These are phyloP conservation scores for Manihot esculenta DNA, from an alignment of 441 rosid genomes.

Conservation along the genomic window DNA sequence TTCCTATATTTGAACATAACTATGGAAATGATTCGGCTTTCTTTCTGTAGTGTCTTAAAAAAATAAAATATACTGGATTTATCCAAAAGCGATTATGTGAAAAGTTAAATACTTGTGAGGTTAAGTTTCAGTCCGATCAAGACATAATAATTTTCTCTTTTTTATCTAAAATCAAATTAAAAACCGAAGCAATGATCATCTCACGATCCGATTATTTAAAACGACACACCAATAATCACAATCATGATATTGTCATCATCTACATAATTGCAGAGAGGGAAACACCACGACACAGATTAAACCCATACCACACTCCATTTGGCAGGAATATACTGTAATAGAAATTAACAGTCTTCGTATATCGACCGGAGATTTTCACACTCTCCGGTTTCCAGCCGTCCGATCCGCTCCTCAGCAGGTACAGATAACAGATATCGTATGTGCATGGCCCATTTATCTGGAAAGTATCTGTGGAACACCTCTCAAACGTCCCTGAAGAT, in stretches of 20 bases:
- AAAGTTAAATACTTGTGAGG: too few species aligned
- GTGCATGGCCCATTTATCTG: slow-evolving; percentile 44
- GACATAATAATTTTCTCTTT: too few species aligned
- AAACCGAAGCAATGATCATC: background rate
- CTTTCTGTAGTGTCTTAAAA: too few species aligned
- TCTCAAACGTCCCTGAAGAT: slow-evolving; percentile 36
- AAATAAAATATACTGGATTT: too few species aligned
- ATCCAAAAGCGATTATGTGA: too few species aligned
- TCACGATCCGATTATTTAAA: background rate
- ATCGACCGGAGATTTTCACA: slow-evolving; percentile 38
- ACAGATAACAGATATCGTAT: slow-evolving; percentile 36
- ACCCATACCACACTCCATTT: slow-evolving; percentile 48
- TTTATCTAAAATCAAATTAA: too few species aligned
- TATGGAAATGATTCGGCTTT: too few species aligned
- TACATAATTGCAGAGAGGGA: slow-evolving; percentile 25
- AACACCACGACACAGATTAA: slow-evolving; percentile 31
- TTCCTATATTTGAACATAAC: too few species aligned
- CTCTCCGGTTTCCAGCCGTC: slow-evolving; percentile 59
- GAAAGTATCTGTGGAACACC: slow-evolving; percentile 49
- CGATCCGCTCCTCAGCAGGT: slow-evolving; percentile 43
- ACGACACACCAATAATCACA: background rate
- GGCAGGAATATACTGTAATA: slow-evolving; percentile 40
- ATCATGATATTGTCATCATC: background rate
- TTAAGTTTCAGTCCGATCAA: too few species aligned
- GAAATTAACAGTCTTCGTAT: slow-evolving; percentile 39